These are phyloP conservation scores for Thelonectria olida DNA, from an alignment of 2,329 filamentous ascomycete genomes.

Conservation along the genomic window DNA sequence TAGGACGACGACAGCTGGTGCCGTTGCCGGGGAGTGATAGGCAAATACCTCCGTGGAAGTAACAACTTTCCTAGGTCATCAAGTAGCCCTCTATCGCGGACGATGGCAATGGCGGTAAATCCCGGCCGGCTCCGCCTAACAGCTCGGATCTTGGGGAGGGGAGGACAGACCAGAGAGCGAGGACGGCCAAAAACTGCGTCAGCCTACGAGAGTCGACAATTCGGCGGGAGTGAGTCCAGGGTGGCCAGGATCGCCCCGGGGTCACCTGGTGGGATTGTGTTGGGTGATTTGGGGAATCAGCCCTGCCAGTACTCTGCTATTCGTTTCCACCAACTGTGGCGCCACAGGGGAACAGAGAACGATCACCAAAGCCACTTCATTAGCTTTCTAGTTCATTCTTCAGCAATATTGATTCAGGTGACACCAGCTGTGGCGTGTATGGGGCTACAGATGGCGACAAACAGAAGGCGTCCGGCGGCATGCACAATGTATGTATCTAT, in stretches of 20 bases:
- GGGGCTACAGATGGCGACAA: constrained; percentile 12
- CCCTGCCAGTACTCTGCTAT: constrained; percentile 5
- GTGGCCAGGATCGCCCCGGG: constrained; percentile 19
- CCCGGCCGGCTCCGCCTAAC: constrained; percentile 31
- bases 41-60: constrained; percentile 16
- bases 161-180: not conserved
- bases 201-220: constrained; percentile 32
- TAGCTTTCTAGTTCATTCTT: not conserved
- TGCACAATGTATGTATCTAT: constrained; percentile 2
- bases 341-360: not conserved
- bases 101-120: constrained; percentile 32
- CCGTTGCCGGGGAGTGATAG: constrained; percentile 17
- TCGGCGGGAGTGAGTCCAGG: constrained; percentile 10
- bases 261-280: constrained; percentile 8
- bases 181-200: not conserved
- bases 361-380: not conserved
- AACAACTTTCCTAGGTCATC: accelerated
- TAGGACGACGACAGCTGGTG: constrained; percentile 5
- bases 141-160: constrained; percentile 30
- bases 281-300: constrained; percentile 9
- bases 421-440: constrained; percentile 13
- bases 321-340: not conserved
- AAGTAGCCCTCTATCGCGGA: constrained; percentile 30
- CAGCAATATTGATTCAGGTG: not conserved
- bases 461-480: constrained; percentile 1